phyloP scores from a whole-genome alignment of 352 stramenopile genomes.

The Saprolegnia parasitica region DNA sequence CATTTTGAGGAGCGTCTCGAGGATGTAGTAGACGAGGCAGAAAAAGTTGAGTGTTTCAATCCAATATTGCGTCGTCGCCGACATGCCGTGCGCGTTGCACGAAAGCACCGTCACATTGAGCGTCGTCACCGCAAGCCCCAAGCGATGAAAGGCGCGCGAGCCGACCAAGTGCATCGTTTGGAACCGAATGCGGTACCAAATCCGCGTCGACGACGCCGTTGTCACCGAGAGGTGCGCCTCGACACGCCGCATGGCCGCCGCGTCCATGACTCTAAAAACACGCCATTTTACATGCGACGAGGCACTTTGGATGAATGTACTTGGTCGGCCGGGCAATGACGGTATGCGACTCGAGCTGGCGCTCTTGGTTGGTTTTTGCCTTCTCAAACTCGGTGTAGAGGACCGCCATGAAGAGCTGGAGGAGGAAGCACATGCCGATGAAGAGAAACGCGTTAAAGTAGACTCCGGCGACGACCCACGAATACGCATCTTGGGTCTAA shows the following conservation, averaged over 20 bases:
- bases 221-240: neutral
- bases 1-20: conserved; percentile 71
- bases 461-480: conserved; percentile 43
- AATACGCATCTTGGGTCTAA: conserved; percentile 41
- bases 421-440: conserved; percentile 87
- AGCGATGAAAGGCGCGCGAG: conserved; percentile 40
- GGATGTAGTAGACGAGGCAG: conserved; percentile 45
- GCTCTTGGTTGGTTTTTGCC: conserved; percentile 28
- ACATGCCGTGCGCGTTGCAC: conserved; percentile 70
- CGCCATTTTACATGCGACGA: no score
- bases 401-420: conserved; percentile 87
- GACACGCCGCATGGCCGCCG: neutral
- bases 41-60: conserved; percentile 64
- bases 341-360: neutral
- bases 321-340: no score
- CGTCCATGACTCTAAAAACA: conserved; percentile 7
- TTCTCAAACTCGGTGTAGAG: conserved; percentile 60
- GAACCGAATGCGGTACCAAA: neutral
- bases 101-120: conserved; percentile 82
- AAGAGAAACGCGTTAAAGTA: conserved; percentile 89
- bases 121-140: conserved; percentile 62
- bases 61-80: conserved; percentile 35
- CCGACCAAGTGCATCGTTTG: conserved; percentile 30
- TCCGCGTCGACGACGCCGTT: neutral
- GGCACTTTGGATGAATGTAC: no score